Conservation (phyloP, 148 eudicot species). For the Suaeda aralocaspica region DNA sequence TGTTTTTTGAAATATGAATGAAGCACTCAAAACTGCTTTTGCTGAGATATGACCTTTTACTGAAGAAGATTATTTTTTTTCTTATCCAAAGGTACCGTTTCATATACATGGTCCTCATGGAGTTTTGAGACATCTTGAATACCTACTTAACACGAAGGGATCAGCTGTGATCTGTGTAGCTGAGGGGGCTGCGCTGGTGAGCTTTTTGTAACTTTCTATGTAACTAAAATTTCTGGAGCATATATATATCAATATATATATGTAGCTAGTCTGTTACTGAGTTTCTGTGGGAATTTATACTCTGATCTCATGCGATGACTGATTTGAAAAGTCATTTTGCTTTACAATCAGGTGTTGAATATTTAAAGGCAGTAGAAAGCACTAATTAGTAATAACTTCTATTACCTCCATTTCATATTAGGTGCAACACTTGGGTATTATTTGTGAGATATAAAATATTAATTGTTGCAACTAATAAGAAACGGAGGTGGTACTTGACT, state of each 20-base stretch:
- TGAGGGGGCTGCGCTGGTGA: constrained; percentile 98
- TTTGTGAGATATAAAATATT: no score
- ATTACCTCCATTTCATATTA: no score
- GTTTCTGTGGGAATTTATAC: neutral
- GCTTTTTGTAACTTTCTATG: constrained; percentile 14
- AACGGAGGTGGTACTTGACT: no score
- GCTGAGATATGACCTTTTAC: constrained; percentile 3
- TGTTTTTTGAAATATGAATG: constrained; percentile 4
- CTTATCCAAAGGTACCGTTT: constrained; percentile 60
- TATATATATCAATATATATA: no score
- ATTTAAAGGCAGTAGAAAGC: no score
- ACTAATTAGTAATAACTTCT: no score
- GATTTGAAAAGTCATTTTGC: neutral
- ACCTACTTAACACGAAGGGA: constrained; percentile 84
- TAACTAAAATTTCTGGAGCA: neutral
- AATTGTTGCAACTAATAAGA: no score
- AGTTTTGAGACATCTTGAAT: constrained; percentile 73
- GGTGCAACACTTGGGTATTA: no score
- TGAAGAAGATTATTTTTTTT: constrained; percentile 8
- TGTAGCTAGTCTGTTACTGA: neutral
- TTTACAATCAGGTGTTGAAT: neutral
- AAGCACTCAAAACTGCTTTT: neutral
- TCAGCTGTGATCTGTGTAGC: constrained; percentile 97
- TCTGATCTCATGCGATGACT: neutral
- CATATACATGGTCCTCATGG: constrained; percentile 91